These are phyloP conservation scores for Trichoderma parareesei DNA, from an alignment of 495 filamentous ascomycete species.

Conservation along the genomic window DNA sequence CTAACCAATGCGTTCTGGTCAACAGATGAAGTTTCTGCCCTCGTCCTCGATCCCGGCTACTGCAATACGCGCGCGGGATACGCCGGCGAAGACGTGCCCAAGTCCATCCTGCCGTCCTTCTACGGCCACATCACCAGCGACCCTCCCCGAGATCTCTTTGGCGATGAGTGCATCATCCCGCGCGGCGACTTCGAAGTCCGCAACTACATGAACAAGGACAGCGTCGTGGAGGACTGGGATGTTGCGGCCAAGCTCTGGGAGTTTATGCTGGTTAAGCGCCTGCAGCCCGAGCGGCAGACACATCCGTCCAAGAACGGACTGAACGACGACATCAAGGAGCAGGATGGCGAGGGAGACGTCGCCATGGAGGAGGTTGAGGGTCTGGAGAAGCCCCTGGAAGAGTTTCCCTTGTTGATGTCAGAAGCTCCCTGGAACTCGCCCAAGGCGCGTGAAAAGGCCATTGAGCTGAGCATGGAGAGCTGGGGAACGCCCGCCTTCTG, in stretches of 20 bases:
- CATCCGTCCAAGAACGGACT: conserved; percentile 63
- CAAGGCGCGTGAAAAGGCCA: conserved; percentile 82
- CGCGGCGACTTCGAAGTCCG: conserved; percentile 67
- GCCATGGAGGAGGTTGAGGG: conserved; percentile 56
- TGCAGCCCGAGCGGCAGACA: conserved; percentile 62
- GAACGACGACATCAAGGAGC: conserved; percentile 47
- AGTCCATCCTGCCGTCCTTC: conserved; percentile 81
- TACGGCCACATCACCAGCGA: conserved; percentile 50
- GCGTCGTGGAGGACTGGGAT: conserved; percentile 94
- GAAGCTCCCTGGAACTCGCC: conserved; percentile 86
- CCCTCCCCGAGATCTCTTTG: conserved; percentile 60
- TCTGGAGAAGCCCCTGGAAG: conserved; percentile 70
- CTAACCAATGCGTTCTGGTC: neutral
- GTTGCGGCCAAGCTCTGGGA: conserved; percentile 85
- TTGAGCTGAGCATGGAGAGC: conserved; percentile 91
- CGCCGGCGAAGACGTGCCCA: conserved; percentile 94
- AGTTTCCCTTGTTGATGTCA: conserved; percentile 88
- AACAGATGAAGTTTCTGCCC: conserved; percentile 89
- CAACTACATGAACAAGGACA: conserved; percentile 86
- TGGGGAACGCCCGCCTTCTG: conserved; percentile 94
- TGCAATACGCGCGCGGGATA: conserved; percentile 88
- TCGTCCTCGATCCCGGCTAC: conserved; percentile 93
- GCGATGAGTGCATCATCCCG: conserved; percentile 77
- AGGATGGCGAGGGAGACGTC: conserved; percentile 50
- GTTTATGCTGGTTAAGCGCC: conserved; percentile 57